Percentiles rank a stretch among this genome's conserved stretches.
phyloP scores from a whole-genome alignment of 768 basidiomycete genomes.

The Jaapia argillacea region DNA sequence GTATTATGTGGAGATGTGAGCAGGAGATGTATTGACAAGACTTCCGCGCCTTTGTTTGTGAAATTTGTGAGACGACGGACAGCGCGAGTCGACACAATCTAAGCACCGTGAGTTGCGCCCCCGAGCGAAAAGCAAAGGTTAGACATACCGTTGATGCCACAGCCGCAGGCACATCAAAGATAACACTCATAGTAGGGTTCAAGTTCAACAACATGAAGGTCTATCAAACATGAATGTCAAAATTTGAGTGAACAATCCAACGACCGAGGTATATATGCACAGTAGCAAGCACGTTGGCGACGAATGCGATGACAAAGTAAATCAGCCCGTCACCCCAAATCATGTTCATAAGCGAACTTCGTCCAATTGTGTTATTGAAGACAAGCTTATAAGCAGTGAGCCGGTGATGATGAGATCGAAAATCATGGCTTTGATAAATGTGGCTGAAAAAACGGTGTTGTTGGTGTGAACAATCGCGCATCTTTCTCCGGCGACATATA shows the following conservation, averaged over 20 bases:
- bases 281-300: constrained; percentile 31
- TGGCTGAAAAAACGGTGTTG: constrained; percentile 54
- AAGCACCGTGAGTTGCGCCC: too few relatives aligned
- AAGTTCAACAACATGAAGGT: constrained; percentile 58
- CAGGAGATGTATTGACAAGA: constrained; percentile 15
- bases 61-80: constrained; percentile 52
- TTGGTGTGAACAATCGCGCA: constrained; percentile 53
- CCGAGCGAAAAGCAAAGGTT: too few relatives aligned
- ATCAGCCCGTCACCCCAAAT: constrained; percentile 67
- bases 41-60: constrained; percentile 14
- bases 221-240: too few relatives aligned
- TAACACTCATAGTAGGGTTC: constrained; percentile 56
- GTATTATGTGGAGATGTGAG: not conserved
- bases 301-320: constrained; percentile 62
- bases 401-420: constrained; percentile 56
- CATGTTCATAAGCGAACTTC: constrained; percentile 44
- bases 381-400: constrained; percentile 53
- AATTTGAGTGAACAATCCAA: not conserved
- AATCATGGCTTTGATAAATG: constrained; percentile 70
- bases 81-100: constrained; percentile 53
- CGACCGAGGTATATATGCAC: constrained; percentile 4
- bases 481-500: constrained; percentile 37
- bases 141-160: constrained; percentile 32
- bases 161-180: constrained; percentile 49
- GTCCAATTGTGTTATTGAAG: constrained; percentile 15